Evolutionary conservation across 2,329 filamentous ascomycete genomes (phyloP), one percentile per base, ranked within the genome.

Genomic region (Diaporthe batatas): DNA sequence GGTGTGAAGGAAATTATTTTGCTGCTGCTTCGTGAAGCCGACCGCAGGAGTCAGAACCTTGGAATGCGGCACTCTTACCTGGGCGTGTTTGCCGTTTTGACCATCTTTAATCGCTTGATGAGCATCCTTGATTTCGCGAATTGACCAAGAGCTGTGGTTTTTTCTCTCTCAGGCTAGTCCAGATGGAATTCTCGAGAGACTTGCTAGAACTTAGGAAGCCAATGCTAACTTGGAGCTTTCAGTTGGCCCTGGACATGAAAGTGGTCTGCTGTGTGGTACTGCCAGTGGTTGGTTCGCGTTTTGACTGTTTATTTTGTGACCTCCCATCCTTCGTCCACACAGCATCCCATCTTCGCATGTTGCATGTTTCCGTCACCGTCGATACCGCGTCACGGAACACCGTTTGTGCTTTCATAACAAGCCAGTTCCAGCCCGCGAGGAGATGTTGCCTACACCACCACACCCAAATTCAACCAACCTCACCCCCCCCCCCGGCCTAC

Each of bases 1-100:
- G 57, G 49, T 68, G 54, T 72, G 70, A 57, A 39, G 32, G 32
- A 29, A 39, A 34, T 14, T 23, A n/a, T 39, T 34, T 67, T 62
- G 10, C 54, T 69, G 44, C 39, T 53, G 23, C 44, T 42, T 42
- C n/a, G 29, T 29, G 29, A 23, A 62, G 44, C 42, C 32, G n/a
- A 32, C 47, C 10, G 14, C 34, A 18, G 62, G 29, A 39, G 32
- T 39, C 47, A 29, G n/a, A n/a, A n/a, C n/a, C n/a, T n/a, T n/a
- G n/a, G n/a, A 65, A 32, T 34, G n/a, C 36, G 62, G 18, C 32
- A 39, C 7, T 53, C 23, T 67, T 29, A 7, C 47, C 16, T 18
- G 12, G 32, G 16, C 32, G 18, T 25, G 8, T 39, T 39, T 67
- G 49, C n/a, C 47, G 25, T 18, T 25, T 53, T 51, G 6, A 29